Evolutionary conservation across 805 yeast genomes (phyloP), one percentile per base, ranked within the genome.

Genomic region (Dipodascus albidus): DNA sequence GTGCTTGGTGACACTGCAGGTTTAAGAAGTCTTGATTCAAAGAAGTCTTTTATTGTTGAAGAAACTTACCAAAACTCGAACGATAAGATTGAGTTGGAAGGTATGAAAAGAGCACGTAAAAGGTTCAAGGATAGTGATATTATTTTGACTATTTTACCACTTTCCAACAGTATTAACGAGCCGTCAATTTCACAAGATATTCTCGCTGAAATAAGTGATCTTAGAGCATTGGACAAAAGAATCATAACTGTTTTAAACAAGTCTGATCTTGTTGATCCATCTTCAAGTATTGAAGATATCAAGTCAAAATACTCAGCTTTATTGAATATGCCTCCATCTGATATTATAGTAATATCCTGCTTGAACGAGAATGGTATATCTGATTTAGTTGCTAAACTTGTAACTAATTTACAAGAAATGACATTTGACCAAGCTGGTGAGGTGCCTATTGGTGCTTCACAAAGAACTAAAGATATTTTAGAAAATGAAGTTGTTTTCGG

Each of bases 1-100:
- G 74, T 88, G 2, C 67, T 90, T 21, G 87, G 95, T 2, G 99
- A 93, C 65, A 90, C 98, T 0, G 99, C 99, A 0, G 99, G 99
- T 0, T 78, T 93, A 2, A 68, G 98, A 55, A 66, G 73, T 9
- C 54, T 72, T 0, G 50, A 48, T 3, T 47, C 49, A 8, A 51
- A 50, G 1, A 21, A 23, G 2, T 44, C 53, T 3, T 19, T 20
- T 0, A 20, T 35, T 4, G 47, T 35, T 2, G 54, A 48, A 1
- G 47, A 53, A 3, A 31, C 9, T 31, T 9, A 9, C 15, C 14
- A 15, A 31, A 31, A 31, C 15, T 31, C 15, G 38, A 38, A 38
- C n/a, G 93, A 85, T 58, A 62, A 64, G 3, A 83, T 88, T 31
- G 96, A 88, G 61, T 66, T 67, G 8, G 85, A 88, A 64, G 99